Evolutionary conservation across 2,329 filamentous ascomycete species (phyloP).

Genomic region (Hysterium pulicare): DNA sequence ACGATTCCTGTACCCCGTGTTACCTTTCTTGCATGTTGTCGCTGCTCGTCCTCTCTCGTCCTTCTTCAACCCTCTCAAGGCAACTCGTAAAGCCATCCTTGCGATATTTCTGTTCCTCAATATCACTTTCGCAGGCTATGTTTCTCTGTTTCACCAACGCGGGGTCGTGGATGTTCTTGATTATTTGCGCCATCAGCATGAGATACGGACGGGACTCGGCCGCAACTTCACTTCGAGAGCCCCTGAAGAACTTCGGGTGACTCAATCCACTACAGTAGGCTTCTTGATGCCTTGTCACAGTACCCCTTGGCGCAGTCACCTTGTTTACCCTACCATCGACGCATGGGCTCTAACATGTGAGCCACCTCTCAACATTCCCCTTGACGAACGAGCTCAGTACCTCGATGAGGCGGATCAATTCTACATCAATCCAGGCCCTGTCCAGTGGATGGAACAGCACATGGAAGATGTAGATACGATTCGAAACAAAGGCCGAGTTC

Average conservation of each 20-base stretch:
- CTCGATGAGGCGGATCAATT: constrained; percentile 89
- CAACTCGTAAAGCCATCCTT: constrained; percentile 50
- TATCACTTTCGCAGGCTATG: constrained; percentile 67
- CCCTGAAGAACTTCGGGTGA: constrained; percentile 5
- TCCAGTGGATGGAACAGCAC: constrained; percentile 39
- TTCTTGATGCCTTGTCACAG: constrained; percentile 96
- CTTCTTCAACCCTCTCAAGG: constrained; percentile 54
- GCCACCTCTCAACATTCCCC: constrained; percentile 70
- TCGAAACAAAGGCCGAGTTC: constrained; percentile 10
- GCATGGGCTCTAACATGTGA: constrained; percentile 89
- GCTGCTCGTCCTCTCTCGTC: constrained; percentile 63
- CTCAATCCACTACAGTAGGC: constrained; percentile 52
- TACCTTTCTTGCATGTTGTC: constrained; percentile 81
- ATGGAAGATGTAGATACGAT: constrained; percentile 36
- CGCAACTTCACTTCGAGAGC: constrained; percentile 13
- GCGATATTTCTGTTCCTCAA: constrained; percentile 61
- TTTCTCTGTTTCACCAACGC: constrained; percentile 72
- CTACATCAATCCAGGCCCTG: constrained; percentile 60
- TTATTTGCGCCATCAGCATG: constrained; percentile 73
- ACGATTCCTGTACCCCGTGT: constrained; percentile 89
- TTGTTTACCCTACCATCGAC: constrained; percentile 69
- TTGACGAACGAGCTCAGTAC: constrained; percentile 64
- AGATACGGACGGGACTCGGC: constrained; percentile 36
- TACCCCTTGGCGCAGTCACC: constrained; percentile 88
- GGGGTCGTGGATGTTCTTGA: constrained; percentile 72